Percentiles rank a stretch among this genome's conserved stretches.
Conservation (phyloP, 2,329 filamentous ascomycete species). For the Hypoxylon sp. region DNA sequence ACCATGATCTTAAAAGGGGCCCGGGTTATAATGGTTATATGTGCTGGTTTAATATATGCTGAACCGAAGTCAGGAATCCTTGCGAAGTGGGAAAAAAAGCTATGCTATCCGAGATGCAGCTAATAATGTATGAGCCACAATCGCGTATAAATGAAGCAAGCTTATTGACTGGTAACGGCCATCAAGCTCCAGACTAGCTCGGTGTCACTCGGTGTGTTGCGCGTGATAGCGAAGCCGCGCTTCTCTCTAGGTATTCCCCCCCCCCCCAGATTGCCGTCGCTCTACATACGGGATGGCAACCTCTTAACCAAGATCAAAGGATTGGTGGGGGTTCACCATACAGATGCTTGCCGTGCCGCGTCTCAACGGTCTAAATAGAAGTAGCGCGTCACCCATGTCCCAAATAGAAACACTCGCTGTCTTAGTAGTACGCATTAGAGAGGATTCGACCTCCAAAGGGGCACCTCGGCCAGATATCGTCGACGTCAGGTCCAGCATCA, state of each 20-base stretch:
- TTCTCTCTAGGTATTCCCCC: conserved; percentile 27
- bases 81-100: conserved; percentile 37
- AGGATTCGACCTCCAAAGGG: conserved; percentile 18
- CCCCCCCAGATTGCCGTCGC: conserved; percentile 40
- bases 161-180: conserved; percentile 33
- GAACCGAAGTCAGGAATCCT: conserved; percentile 46
- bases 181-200: conserved; percentile 35
- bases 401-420: conserved; percentile 29
- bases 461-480: conserved; percentile 21
- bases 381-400: conserved; percentile 38
- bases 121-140: conserved; percentile 41
- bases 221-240: conserved; percentile 26
- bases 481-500: conserved; percentile 32
- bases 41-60: conserved; percentile 56
- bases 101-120: conserved; percentile 46
- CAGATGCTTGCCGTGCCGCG: conserved; percentile 42
- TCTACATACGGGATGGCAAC: conserved; percentile 51
- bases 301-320: conserved; percentile 50
- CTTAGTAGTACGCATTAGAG: conserved; percentile 25
- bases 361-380: conserved; percentile 40
- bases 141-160: conserved; percentile 40
- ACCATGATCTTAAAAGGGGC: conserved; percentile 53
- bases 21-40: conserved; percentile 57
- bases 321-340: conserved; percentile 45
- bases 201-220: conserved; percentile 46